A percentile compares a stretch with the other conserved stretches of the same genome.
Evolutionary conservation across 2,329 filamentous ascomycete genomes (phyloP).

Genomic region (Anthostomella pinea): DNA sequence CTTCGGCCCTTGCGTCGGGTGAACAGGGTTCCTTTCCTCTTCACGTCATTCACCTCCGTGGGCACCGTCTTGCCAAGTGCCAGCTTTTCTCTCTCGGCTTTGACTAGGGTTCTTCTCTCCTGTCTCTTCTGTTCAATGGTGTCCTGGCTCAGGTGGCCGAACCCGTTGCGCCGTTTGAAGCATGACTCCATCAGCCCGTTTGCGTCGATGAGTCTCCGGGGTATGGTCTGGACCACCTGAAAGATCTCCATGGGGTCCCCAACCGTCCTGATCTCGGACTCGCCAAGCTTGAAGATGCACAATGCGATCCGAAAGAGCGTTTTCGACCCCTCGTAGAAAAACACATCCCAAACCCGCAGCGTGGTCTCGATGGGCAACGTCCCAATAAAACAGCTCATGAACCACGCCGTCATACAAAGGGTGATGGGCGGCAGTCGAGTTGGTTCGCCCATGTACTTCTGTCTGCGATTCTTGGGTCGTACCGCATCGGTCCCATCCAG

Average conservation of each 20-base stretch:
- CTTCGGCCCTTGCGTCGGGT: slow-evolving; percentile 37
- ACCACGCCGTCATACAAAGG: slow-evolving; percentile 91
- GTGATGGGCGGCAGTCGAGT: slow-evolving; percentile 80
- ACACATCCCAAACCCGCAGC: slow-evolving; percentile 89
- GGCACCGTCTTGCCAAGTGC: slow-evolving; percentile 30
- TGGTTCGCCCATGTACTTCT: slow-evolving; percentile 39
- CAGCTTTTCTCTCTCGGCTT: slow-evolving; percentile 42
- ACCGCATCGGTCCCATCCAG: slow-evolving; percentile 49
- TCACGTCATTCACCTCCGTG: slow-evolving; percentile 32
- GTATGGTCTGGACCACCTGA: slow-evolving; percentile 85
- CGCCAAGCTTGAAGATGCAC: slow-evolving; percentile 85
- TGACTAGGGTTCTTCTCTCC: slow-evolving; percentile 57
- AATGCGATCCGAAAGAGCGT: slow-evolving; percentile 90
- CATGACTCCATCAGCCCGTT: slow-evolving; percentile 80
- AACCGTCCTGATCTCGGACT: slow-evolving; percentile 74
- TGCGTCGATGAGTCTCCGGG: slow-evolving; percentile 75
- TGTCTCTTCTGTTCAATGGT: slow-evolving; percentile 73
- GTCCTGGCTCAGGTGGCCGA: slow-evolving; percentile 77
- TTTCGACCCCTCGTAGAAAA: slow-evolving; percentile 93
- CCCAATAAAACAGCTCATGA: slow-evolving; percentile 96
- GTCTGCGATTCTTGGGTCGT: slow-evolving; percentile 38
- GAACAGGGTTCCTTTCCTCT: slow-evolving; percentile 47
- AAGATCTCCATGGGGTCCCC: slow-evolving; percentile 93
- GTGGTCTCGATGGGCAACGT: slow-evolving; percentile 90
- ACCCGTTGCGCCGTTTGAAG: slow-evolving; percentile 75